A percentile compares a stretch with the other conserved stretches of the same genome.
Evolutionary conservation across 2,329 filamentous ascomycete species (phyloP).

Genomic region (Xylariales sp.): DNA sequence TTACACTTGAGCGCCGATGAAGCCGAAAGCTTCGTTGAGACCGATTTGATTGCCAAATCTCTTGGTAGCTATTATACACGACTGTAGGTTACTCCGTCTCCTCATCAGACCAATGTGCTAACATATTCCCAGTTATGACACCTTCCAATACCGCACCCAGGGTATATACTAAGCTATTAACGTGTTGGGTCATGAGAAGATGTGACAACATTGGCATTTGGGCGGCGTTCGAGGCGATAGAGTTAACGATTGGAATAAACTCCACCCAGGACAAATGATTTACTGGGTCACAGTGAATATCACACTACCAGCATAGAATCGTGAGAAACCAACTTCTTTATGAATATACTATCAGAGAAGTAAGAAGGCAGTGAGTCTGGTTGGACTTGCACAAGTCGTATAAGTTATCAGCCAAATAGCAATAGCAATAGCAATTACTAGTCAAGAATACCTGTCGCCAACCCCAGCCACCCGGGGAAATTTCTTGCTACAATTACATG

Average conservation of each 20-base stretch:
- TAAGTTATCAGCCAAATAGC: constrained; percentile 8
- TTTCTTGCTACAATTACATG: not conserved
- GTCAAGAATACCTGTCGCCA: no score
- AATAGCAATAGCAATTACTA: not conserved
- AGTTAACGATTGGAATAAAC: constrained; percentile 45
- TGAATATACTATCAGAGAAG: constrained; percentile 29
- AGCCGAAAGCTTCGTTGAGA: constrained; percentile 83
- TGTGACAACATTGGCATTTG: constrained; percentile 48
- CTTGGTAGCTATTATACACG: constrained; percentile 88
- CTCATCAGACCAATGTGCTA: constrained; percentile 4
- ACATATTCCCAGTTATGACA: constrained; percentile 72
- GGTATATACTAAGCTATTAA: constrained; percentile 76
- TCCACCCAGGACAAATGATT: constrained; percentile 41
- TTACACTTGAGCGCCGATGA: constrained; percentile 85
- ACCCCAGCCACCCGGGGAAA: no score
- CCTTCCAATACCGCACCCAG: constrained; percentile 88
- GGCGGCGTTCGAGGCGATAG: constrained; percentile 50
- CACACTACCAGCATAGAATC: constrained; percentile 37
- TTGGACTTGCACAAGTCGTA: not conserved
- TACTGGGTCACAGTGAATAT: constrained; percentile 40
- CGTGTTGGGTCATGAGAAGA: constrained; percentile 35
- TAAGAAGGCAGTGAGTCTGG: not conserved
- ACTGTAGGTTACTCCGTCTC: constrained; percentile 66
- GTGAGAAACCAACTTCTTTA: constrained; percentile 36
- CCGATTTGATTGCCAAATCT: constrained; percentile 81